Base-by-base conservation (phyloP, 2,329 filamentous ascomycete genomes). In the Neoascochyta sp. region DNA sequence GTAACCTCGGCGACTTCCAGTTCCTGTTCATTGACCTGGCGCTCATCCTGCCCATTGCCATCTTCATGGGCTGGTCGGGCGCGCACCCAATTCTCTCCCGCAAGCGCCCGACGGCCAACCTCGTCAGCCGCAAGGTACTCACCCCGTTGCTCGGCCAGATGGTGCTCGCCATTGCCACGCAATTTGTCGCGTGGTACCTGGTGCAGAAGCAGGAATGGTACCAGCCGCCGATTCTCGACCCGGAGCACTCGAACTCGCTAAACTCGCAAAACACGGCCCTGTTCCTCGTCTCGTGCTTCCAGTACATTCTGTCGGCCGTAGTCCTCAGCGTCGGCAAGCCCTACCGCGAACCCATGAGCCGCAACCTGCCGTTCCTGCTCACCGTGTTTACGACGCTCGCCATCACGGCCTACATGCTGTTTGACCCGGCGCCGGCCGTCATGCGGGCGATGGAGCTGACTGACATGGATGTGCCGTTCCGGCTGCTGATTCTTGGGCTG, bases 1-100 rank as follows among this genome's bases (percentile, higher is more conserved):
- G 86, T 7, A 98, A 98, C 57, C 71, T 98, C 5, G 93, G 92
- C 27, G 92, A 98, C 62, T 96, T 98, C 57, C 92, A 96, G 71
- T 98, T 95, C 60, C 73, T 98, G 4, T 96, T 90, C 64, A 96
- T 98, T 54, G 92, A 98, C 52, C 73, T 98, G 9, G 71, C 83
- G 3, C 78, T 98, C 34, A 98, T 98, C 54, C 70, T 98, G 3
- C 92, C 92, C 4, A 94, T 98, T 50, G 92, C 92, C 14, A 86
- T 98, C 36, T 96, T 96, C 62, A 98, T 98, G 92, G 89, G 92
- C 47, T 96, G 93, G 92, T 87, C 86, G 14, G 88, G 85, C 5
- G 84, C 93, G 1, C 87, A 83, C 54, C 80, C 80, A 3, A 70
- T 75, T 20, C 75, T 98, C 9, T 84, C 80, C 48, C 78, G 75